phyloP scores from a whole-genome alignment of 148 eudicot genomes.

The Selenicereus undatus region DNA sequence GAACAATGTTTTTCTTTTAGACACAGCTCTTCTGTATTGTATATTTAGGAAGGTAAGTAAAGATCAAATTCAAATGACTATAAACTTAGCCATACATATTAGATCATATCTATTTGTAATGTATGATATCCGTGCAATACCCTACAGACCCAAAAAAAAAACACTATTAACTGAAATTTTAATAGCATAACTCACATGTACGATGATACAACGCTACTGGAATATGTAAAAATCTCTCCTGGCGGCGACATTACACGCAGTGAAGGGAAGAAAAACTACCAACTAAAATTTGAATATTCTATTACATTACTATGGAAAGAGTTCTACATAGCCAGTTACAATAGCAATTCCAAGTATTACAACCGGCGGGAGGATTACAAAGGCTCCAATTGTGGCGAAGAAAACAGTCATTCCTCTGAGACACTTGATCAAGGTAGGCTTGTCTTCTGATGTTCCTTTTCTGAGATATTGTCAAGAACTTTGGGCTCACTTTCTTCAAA shows the following conservation, averaged over 20 bases:
- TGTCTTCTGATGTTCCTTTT: conserved; percentile 92
- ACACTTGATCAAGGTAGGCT: conserved; percentile 70
- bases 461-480: conserved; percentile 80
- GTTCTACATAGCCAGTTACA: conserved; percentile 84
- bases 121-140: too few relatives aligned
- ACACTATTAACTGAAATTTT: too few relatives aligned
- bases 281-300: neutral
- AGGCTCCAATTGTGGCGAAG: conserved; percentile 89
- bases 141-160: too few relatives aligned
- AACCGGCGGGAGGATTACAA: conserved; percentile 79
- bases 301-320: conserved; percentile 56
- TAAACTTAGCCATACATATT: too few relatives aligned
- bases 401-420: conserved; percentile 76
- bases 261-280: too few relatives aligned
- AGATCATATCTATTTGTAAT: too few relatives aligned
- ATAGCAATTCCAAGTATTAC: conserved; percentile 73
- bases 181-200: too few relatives aligned
- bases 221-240: neutral
- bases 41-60: too few relatives aligned
- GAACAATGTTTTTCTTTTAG: too few relatives aligned
- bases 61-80: too few relatives aligned
- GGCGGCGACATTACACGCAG: neutral
- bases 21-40: too few relatives aligned
- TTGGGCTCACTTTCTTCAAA: conserved; percentile 70
- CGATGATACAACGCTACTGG: too few relatives aligned